These are phyloP conservation scores for Hericium coralloides DNA, from an alignment of 768 basidiomycete genomes.

Conservation along the genomic window DNA sequence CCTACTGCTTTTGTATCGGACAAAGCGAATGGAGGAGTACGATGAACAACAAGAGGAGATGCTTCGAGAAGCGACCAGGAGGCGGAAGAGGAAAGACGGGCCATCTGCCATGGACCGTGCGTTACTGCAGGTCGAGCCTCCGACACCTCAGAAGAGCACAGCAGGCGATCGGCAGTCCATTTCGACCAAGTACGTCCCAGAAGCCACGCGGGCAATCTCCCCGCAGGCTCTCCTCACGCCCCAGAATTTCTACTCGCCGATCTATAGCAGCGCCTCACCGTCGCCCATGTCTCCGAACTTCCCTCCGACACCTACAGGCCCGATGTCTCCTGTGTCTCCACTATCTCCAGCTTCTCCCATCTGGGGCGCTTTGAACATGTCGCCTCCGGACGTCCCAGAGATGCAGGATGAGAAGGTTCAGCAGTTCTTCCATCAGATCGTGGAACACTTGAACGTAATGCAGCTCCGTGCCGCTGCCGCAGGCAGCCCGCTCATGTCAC, in stretches of 20 bases:
- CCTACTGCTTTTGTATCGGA: slow-evolving; percentile 77
- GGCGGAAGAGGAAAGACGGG: slow-evolving; percentile 27
- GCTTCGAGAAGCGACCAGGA: slow-evolving; percentile 21
- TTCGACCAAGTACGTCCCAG: too few species aligned
- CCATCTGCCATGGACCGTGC: slow-evolving; percentile 8
- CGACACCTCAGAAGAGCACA: not conserved
- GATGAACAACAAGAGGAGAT: slow-evolving; percentile 35
- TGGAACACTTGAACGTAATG: slow-evolving; percentile 68
- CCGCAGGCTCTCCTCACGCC: slow-evolving; percentile 8
- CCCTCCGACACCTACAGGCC: slow-evolving; percentile 4
- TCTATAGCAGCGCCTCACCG: slow-evolving; percentile 15
- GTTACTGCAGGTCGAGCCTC: slow-evolving; percentile 44
- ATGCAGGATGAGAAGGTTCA: slow-evolving; percentile 71
- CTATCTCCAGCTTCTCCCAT: slow-evolving; percentile 26
- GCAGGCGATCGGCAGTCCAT: too few species aligned
- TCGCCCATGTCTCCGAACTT: slow-evolving; percentile 16
- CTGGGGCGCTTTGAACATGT: slow-evolving; percentile 22
- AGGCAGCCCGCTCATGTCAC: slow-evolving; percentile 1
- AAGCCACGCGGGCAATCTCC: not conserved
- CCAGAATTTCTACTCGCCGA: slow-evolving; percentile 10
- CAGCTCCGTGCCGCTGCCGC: slow-evolving; percentile 37
- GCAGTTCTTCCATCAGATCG: slow-evolving; percentile 79
- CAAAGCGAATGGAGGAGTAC: slow-evolving; percentile 64
- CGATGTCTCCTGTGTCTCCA: slow-evolving; percentile 16
- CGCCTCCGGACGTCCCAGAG: slow-evolving; percentile 53